Evolutionary conservation across 148 eudicot species (phyloP).

Genomic region (Rhododendron ovatum): DNA sequence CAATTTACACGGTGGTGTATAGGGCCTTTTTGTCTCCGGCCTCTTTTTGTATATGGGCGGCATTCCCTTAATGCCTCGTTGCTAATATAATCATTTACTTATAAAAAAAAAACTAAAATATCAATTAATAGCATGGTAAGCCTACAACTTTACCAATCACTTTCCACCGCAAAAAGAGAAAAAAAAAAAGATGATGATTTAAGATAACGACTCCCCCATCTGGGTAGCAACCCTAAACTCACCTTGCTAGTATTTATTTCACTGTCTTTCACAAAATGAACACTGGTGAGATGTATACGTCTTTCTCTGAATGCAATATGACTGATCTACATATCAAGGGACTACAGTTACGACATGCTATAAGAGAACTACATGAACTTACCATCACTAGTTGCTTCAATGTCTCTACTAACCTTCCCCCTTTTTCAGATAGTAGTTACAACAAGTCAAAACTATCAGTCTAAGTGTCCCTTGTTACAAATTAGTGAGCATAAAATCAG

Average conservation of each 20-base stretch:
- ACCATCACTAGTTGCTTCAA: background rate
- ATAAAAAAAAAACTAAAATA: too few species aligned
- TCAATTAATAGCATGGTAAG: background rate
- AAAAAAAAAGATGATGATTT: background rate
- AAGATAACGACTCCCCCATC: background rate
- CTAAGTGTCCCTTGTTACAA: background rate
- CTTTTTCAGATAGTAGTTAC: background rate
- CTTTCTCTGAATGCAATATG: background rate
- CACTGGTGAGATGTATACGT: background rate
- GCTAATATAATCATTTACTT: too few species aligned
- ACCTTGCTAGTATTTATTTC: background rate
- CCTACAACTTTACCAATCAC: background rate
- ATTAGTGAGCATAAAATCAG: background rate
- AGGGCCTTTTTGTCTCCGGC: too few species aligned
- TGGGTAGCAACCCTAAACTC: background rate
- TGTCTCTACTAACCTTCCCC: background rate
- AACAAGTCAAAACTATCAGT: background rate
- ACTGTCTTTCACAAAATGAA: background rate
- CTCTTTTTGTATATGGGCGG: too few species aligned
- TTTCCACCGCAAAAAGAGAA: background rate
- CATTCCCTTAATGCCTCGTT: too few species aligned
- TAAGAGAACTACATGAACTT: background rate
- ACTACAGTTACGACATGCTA: background rate
- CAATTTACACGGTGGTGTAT: too few species aligned
- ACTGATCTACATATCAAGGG: background rate